Base-by-base conservation (phyloP, 148 eudicot genomes). In the Cornus kousa region DNA sequence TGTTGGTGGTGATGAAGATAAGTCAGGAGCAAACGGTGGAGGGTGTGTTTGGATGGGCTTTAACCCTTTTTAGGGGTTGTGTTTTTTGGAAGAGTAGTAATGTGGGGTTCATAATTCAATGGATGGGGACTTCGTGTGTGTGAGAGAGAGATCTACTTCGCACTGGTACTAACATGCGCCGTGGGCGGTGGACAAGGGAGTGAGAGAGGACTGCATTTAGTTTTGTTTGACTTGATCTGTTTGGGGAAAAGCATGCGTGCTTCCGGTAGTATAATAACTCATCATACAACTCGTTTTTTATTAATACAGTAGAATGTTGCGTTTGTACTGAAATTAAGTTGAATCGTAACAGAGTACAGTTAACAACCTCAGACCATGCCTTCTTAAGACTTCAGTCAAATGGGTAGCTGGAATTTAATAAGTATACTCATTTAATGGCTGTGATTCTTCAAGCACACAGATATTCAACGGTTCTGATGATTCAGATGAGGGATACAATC, bases 131-230 rank as follows among this genome's bases (percentile, higher is more conserved):
- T 71, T 76, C 57, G 28, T 64, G 72, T 33, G 28, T 28, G 28
- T 28, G 28, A 82, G 43, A 19, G 33, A 6, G 48, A 43, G 48
- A 72, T 68, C 69, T 40, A 71, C 75, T 71, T 22, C 65, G 55
- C 12, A 0, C 22, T 32, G 74, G 76, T 50, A 53, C 75, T 83
- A 83, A 75, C 76, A 46, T 83, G 86, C 74, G 84, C 88, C 75
- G 72, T 71, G 55, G 39, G 85, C 23, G 82, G 75, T 79, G 88
- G 85, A 76, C 50, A 82, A 76, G 78, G 73, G 37, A 67, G 80
- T 57, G 76, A 12, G 53, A n/a, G 17, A 57, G 64, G 22, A 17
- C 66, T 62, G 66, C 22, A n/a, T 13, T 60, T 62, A 13, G 19
- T 35, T 75, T 78, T 64, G 39, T 72, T 85, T 78, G 85, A 86